These are phyloP conservation scores for Apiospora sp. DNA, from an alignment of 2,329 filamentous ascomycete genomes.

Conservation along the genomic window DNA sequence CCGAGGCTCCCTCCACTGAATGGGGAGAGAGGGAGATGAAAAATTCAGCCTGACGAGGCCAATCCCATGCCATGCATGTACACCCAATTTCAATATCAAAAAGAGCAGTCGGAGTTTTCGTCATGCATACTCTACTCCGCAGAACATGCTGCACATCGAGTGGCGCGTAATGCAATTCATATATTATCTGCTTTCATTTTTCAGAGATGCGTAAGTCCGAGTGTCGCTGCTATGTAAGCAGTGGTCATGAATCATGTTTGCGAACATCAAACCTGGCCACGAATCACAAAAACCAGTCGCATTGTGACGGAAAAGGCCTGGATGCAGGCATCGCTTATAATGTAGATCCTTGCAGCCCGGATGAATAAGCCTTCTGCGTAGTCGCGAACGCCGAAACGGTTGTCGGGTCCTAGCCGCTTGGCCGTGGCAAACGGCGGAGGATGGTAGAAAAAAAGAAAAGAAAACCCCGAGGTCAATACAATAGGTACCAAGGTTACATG, in stretches of 20 bases:
- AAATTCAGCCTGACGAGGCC: neutral
- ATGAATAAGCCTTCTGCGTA: neutral
- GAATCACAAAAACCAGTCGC: neutral
- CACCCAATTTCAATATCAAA: constrained; percentile 3
- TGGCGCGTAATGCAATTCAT: neutral
- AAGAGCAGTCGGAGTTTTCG: neutral
- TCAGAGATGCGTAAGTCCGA: neutral
- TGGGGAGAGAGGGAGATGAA: neutral
- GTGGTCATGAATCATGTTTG: neutral
- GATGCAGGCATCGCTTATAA: neutral
- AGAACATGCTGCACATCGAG: neutral
- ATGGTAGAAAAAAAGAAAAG: neutral
- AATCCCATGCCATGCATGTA: neutral
- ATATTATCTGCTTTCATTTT: neutral
- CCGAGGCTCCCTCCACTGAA: neutral
- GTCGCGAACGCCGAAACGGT: constrained; percentile 6
- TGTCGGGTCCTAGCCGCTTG: neutral
- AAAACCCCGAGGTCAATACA: neutral
- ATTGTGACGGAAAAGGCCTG: neutral
- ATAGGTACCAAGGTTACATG: neutral
- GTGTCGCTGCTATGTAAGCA: neutral
- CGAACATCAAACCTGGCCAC: neutral
- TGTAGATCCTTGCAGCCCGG: neutral
- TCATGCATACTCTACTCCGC: neutral
- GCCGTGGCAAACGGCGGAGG: neutral